phyloP scores from a whole-genome alignment of 768 basidiomycete species.

The Goffeauzyma gilvescens region DNA sequence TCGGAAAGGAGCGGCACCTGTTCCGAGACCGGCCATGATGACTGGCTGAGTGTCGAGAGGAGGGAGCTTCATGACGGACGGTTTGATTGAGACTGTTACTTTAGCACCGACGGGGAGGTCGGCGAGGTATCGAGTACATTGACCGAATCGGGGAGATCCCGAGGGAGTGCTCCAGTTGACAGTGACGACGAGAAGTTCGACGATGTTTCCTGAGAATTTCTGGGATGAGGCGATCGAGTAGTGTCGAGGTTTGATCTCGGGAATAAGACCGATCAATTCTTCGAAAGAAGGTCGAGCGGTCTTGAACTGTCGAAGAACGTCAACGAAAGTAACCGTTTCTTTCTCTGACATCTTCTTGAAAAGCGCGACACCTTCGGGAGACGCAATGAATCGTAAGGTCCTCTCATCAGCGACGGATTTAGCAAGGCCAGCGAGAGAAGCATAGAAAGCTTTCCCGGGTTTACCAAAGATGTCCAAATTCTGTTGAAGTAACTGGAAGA shows the following conservation, averaged over 20 bases:
- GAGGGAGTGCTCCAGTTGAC: slow-evolving; percentile 74
- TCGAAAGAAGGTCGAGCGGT: slow-evolving; percentile 69
- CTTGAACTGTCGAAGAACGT: slow-evolving; percentile 55
- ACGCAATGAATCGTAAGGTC: slow-evolving; percentile 75
- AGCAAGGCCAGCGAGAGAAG: slow-evolving; percentile 62
- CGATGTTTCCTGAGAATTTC: slow-evolving; percentile 80
- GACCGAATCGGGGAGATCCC: slow-evolving; percentile 68
- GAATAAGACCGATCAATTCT: slow-evolving; percentile 67
- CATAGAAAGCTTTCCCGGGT: slow-evolving; percentile 89
- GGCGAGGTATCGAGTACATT: slow-evolving; percentile 88
- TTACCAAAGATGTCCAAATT: slow-evolving; percentile 91
- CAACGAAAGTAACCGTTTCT: slow-evolving; percentile 84
- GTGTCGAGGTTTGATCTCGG: slow-evolving; percentile 90
- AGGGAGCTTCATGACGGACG: slow-evolving; percentile 98
- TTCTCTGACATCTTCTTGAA: slow-evolving; percentile 93
- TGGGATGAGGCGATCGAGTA: slow-evolving; percentile 96
- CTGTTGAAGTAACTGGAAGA: slow-evolving; percentile 86
- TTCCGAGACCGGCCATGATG: slow-evolving; percentile 97
- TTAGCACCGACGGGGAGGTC: slow-evolving; percentile 66
- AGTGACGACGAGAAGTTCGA: slow-evolving; percentile 86
- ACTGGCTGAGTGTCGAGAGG: slow-evolving; percentile 66
- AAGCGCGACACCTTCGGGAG: slow-evolving; percentile 70
- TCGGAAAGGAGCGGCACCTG: slow-evolving; percentile 92
- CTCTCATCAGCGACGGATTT: slow-evolving; percentile 50
- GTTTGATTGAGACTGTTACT: slow-evolving; percentile 93